These are phyloP conservation scores for Botrytis fragariae DNA, from an alignment of 2,329 filamentous ascomycete genomes.

Conservation along the genomic window DNA sequence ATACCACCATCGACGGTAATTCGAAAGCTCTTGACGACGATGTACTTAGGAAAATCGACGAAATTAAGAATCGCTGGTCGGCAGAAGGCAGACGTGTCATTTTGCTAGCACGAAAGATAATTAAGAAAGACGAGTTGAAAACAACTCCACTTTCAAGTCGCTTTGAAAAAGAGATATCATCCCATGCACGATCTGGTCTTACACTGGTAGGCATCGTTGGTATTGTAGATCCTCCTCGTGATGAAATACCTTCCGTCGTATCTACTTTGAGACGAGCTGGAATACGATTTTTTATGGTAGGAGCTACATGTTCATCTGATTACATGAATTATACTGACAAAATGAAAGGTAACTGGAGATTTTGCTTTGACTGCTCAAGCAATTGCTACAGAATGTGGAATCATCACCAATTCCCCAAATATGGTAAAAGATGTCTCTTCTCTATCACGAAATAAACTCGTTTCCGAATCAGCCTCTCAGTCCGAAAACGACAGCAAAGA, in stretches of 20 bases:
- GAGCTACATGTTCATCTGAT: neutral
- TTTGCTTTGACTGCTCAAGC: slow-evolving; percentile 70
- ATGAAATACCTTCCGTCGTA: slow-evolving; percentile 55
- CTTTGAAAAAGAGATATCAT: slow-evolving; percentile 53
- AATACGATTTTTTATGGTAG: slow-evolving; percentile 69
- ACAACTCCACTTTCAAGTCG: slow-evolving; percentile 39
- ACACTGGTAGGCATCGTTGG: slow-evolving; percentile 53
- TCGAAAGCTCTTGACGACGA: slow-evolving; percentile 48
- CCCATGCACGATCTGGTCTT: slow-evolving; percentile 48
- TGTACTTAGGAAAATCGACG: slow-evolving; percentile 48
- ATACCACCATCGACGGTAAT: slow-evolving; percentile 54
- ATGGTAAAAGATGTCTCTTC: slow-evolving; percentile 24
- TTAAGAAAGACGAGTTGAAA: slow-evolving; percentile 19
- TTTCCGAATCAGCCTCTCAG: neutral
- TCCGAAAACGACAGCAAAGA: neutral
- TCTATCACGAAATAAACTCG: slow-evolving; percentile 3
- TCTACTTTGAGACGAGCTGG: slow-evolving; percentile 63
- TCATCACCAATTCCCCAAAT: slow-evolving; percentile 49
- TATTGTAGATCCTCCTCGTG: slow-evolving; percentile 56
- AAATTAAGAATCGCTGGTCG: slow-evolving; percentile 65
- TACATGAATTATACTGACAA: neutral
- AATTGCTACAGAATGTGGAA: slow-evolving; percentile 68
- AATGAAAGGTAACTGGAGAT: slow-evolving; percentile 57
- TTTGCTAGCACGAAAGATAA: slow-evolving; percentile 57
- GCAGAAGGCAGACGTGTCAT: slow-evolving; percentile 66